Base-by-base conservation (phyloP, 1,284 basidiomycete genomes). In the Trichosporon sp. region DNA sequence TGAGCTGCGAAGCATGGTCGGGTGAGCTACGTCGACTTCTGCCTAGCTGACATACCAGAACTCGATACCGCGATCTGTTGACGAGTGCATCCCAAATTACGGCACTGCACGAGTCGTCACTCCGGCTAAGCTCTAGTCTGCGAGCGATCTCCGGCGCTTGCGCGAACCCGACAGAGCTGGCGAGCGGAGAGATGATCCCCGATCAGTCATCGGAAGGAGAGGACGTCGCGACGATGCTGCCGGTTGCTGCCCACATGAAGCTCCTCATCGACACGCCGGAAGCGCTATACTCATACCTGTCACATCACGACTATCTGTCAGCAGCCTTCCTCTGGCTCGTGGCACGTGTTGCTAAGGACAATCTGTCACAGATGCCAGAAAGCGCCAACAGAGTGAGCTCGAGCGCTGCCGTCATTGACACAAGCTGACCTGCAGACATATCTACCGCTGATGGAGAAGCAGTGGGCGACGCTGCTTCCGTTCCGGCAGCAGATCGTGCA, bases 1-100 rank as follows among this genome's bases (percentile, higher is more conserved):
- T 72, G 94, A 97, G 76, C 85, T 96, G 52, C 84, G 93, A 69
- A 84, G 90, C 29, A 97, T 95, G 93, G 94, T 97, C 78, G 93
- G 92, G 92, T 95, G 80, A 85, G 91, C 87, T 64, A 3, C 25
- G 2, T 19, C 5, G 14, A 9, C 3, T 33, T 13, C 5, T 9
- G 36, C 10, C 32, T 5, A 40, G 31, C 62, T 63, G 59, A 56
- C 54, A 4, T 2, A 6, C 44, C 79, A 94, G 93, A 78, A 93
- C 95, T 84, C 88, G 93, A 67, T 96, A 97, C 80, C 88, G 94
- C 59, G 94, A 97, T 79, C 84, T 96, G 23, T 83, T 97, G 19
- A 89, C 93, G 71, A 92, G 93, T 0, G 94, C 93, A 0, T 87
- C 90, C 0, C 91, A 91, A 9, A 95, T 95, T 59, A 89, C 92